A percentile compares a stretch with the other conserved stretches of the same genome.
These are phyloP conservation scores for Zygotorulaspora mrakii DNA, from an alignment of 1,139 yeast genomes.

Conservation along the genomic window DNA sequence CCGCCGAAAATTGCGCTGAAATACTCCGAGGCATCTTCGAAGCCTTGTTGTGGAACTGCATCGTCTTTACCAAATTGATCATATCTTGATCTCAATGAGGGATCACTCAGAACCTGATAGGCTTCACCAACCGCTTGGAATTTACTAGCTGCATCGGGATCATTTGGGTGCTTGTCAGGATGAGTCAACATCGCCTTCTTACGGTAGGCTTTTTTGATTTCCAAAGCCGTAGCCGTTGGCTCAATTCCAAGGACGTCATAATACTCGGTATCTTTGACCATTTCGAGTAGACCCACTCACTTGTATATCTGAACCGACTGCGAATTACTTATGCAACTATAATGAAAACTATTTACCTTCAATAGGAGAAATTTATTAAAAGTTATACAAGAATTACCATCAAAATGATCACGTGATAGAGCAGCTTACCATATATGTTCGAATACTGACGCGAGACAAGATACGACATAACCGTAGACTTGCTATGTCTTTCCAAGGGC, in stretches of 20 bases:
- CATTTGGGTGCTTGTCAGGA: slow-evolving; percentile 93
- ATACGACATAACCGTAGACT: too few species aligned
- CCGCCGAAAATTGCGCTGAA: slow-evolving; percentile 75
- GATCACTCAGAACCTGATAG: slow-evolving; percentile 64
- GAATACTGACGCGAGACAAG: too few species aligned
- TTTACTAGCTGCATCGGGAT: slow-evolving; percentile 63
- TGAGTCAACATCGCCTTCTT: slow-evolving; percentile 84
- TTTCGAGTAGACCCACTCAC: too few species aligned
- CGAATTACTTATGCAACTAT: too few species aligned
- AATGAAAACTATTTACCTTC: background rate
- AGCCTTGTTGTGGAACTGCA: slow-evolving; percentile 65
- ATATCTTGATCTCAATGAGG: slow-evolving; percentile 53
- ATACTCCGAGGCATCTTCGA: slow-evolving; percentile 68
- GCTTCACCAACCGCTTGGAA: slow-evolving; percentile 71
- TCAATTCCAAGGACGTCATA: slow-evolving; percentile 72
- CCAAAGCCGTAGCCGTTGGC: slow-evolving; percentile 71
- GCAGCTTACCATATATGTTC: too few species aligned
- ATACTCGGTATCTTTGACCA: slow-evolving; percentile 93
- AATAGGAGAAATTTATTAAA: slow-evolving; percentile 3
- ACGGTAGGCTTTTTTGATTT: slow-evolving; percentile 90
- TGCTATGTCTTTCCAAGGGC: too few species aligned
- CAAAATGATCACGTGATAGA: too few species aligned
- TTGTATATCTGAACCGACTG: too few species aligned
- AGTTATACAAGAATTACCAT: too few species aligned
- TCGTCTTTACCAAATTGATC: slow-evolving; percentile 65